phyloP scores from a whole-genome alignment of 2,329 filamentous ascomycete genomes.

The Cladosporium velox region DNA sequence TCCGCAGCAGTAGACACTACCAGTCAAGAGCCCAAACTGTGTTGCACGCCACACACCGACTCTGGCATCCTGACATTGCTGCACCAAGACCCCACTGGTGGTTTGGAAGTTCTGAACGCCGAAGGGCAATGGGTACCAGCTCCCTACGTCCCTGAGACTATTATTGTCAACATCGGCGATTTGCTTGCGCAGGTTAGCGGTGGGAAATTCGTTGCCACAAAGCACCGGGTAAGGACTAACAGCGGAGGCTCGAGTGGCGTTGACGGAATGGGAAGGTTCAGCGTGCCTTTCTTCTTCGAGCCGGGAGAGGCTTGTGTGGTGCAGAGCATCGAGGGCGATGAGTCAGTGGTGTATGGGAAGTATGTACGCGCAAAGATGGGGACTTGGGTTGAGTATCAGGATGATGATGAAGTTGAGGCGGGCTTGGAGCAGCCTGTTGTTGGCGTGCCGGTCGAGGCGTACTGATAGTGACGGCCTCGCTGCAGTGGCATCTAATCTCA shows the following conservation, averaged over 20 bases:
- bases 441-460: constrained; percentile 13
- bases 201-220: constrained; percentile 48
- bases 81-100: constrained; percentile 50
- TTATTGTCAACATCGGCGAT: constrained; percentile 51
- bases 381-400: constrained; percentile 48
- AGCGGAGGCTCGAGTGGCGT: constrained; percentile 26
- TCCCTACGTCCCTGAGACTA: constrained; percentile 43
- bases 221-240: constrained; percentile 45
- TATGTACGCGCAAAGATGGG: constrained; percentile 49
- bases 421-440: not conserved
- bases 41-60: constrained; percentile 47
- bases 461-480: not conserved
- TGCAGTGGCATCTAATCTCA: not conserved
- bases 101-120: constrained; percentile 50
- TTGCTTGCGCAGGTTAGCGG: constrained; percentile 46
- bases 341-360: constrained; percentile 44
- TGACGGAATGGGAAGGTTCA: constrained; percentile 41
- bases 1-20: constrained; percentile 21
- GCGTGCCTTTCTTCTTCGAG: constrained; percentile 53
- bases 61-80: constrained; percentile 52
- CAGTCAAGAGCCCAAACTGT: constrained; percentile 30
- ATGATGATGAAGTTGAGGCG: constrained; percentile 22
- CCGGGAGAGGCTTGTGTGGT: constrained; percentile 47
- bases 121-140: constrained; percentile 46
- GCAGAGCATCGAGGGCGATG: constrained; percentile 39